Base-by-base conservation (phyloP, 257 asterid species). In the Handroanthus guayacan region DNA sequence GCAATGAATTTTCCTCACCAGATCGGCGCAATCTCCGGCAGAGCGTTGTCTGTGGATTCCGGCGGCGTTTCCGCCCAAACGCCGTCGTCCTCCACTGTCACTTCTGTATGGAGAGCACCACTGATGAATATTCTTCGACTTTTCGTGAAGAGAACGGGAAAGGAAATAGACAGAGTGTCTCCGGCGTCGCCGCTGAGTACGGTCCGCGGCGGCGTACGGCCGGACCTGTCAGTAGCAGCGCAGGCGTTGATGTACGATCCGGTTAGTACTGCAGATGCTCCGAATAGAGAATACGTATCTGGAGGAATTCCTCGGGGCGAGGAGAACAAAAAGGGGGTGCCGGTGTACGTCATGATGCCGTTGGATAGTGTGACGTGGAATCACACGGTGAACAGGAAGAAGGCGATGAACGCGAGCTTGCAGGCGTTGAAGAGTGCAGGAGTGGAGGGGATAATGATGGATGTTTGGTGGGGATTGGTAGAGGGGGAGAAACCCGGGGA, bases 321-420 rank as follows among this genome's bases (percentile, higher is more conserved):
- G 80, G 82, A 41, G 41, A 71, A 56, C 67, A 85, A 71, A 20
- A 84, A 69, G 51, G 99, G 99, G 31, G 96, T 93, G 45, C 98
- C 99, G 67, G 97, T 95, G 45, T 95, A 82, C 64, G 99, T 95
- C 10, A 95, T 95, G 99, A 95, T 93, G 99, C 99, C 99, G 52
- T 71, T 95, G 81, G 99, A 95, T 72, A 92, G 97, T 71, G 99
- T 95, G 84, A 90, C 84, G 63, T 87, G 87, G 97, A 89, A 85
- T 25, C 94, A 95, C 79, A 81, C 89, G 47, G 96, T 95, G 86
- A 95, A 93, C 60, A 58, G 98, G 85, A 95, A 81, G 82, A 92
- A 95, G 88, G 99, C 97, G 82, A 91, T 95, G 96, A 92, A 91
- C 64, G 98, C 98, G 64, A 95, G 97, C 78, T 75, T 95, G 80